Percentiles rank a stretch among this genome's conserved stretches.
Evolutionary conservation across 2,329 filamentous ascomycete species (phyloP).

Genomic region (Talaromyces islandicus): DNA sequence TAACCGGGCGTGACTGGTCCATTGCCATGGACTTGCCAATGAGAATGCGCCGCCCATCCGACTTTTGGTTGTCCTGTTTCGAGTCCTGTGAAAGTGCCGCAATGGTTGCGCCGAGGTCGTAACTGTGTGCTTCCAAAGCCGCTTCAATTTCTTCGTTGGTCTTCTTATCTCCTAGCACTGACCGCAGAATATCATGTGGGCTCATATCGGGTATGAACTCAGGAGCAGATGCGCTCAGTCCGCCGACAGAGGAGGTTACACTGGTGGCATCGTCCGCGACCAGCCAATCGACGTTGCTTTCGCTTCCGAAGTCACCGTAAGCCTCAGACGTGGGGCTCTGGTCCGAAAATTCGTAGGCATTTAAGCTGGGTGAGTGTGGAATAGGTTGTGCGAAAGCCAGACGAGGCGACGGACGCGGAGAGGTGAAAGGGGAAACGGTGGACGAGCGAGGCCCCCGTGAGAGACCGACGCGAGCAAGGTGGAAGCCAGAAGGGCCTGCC

Average conservation of each 20-base stretch:
- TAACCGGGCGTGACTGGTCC: constrained; percentile 64
- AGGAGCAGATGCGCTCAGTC: constrained; percentile 66
- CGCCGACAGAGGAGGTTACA: constrained; percentile 71
- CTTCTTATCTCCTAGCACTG: constrained; percentile 81
- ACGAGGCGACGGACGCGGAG: constrained; percentile 84
- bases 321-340: constrained; percentile 74
- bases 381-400: constrained; percentile 89
- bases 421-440: constrained; percentile 84
- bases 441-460: constrained; percentile 68
- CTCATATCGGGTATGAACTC: constrained; percentile 90
- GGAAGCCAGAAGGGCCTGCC: constrained; percentile 76
- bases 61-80: constrained; percentile 44
- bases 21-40: constrained; percentile 87
- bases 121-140: constrained; percentile 82
- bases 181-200: constrained; percentile 94
- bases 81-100: constrained; percentile 74
- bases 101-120: constrained; percentile 85
- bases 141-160: constrained; percentile 91
- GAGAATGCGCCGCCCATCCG: constrained; percentile 60
- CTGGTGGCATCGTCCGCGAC: constrained; percentile 80
- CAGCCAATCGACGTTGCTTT: constrained; percentile 89
- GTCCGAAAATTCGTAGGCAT: constrained; percentile 93
- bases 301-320: constrained; percentile 84
- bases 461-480: constrained; percentile 66
- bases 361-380: constrained; percentile 87